Conservation (phyloP, 78 protist species). For the Dictyostelium firmibasis region DNA sequence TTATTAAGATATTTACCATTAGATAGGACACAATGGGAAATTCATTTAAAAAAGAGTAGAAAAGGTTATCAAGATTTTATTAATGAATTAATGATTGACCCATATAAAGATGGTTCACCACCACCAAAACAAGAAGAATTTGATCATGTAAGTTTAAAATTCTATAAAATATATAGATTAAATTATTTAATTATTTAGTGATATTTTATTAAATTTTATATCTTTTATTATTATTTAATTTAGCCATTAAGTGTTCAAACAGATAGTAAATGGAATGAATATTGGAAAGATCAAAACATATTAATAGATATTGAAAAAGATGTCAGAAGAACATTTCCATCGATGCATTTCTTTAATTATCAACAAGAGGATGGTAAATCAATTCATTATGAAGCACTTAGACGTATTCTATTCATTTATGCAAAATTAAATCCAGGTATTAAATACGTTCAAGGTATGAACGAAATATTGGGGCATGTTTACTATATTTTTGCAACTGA, state of each 20-base stretch:
- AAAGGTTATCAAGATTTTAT: slow-evolving; percentile 45
- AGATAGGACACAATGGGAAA: slow-evolving; percentile 39
- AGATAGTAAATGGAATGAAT: slow-evolving; percentile 83
- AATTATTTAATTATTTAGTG: too few relatives aligned
- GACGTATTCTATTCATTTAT: slow-evolving; percentile 79
- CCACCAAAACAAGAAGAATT: slow-evolving; percentile 18
- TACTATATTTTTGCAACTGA: slow-evolving; percentile 85
- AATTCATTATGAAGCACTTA: slow-evolving; percentile 82
- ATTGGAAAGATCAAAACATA: slow-evolving; percentile 71
- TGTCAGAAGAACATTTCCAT: slow-evolving; percentile 83
- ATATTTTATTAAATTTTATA: too few relatives aligned
- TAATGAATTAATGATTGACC: slow-evolving; percentile 72
- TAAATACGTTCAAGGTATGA: slow-evolving; percentile 92
- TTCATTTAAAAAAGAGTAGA: slow-evolving; percentile 22
- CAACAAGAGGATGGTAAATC: slow-evolving; percentile 52
- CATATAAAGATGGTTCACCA: slow-evolving; percentile 12
- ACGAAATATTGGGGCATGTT: slow-evolving; percentile 89
- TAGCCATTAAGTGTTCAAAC: slow-evolving; percentile 65
- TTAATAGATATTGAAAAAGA: slow-evolving; percentile 83
- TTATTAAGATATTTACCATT: slow-evolving; percentile 68
- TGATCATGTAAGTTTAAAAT: slow-evolving; percentile 70
- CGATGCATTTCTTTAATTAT: slow-evolving; percentile 76
- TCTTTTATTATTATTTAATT: neutral
- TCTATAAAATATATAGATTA: too few relatives aligned
- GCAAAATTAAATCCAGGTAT: slow-evolving; percentile 88